Evolutionary conservation across 2,329 filamentous ascomycete genomes (phyloP).

Genomic region (Cladorrhinum sp.): DNA sequence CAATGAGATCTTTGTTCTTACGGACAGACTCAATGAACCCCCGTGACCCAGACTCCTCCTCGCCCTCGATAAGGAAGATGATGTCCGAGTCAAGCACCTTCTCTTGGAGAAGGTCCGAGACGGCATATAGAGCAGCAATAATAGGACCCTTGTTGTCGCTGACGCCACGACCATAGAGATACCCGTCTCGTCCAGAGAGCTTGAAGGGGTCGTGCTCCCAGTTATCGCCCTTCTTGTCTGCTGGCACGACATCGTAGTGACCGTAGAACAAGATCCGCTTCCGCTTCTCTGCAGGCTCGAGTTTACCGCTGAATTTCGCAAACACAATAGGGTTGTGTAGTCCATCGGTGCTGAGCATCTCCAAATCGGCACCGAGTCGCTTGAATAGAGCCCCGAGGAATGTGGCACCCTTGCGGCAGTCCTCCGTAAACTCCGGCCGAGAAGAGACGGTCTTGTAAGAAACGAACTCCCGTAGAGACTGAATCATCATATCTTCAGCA

Average conservation of each 20-base stretch:
- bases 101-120: constrained; percentile 82
- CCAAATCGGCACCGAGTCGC: constrained; percentile 82
- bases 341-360: constrained; percentile 79
- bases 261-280: constrained; percentile 96
- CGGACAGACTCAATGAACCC: constrained; percentile 84
- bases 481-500: constrained; percentile 58
- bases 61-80: constrained; percentile 91
- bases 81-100: constrained; percentile 83
- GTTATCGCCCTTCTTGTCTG: constrained; percentile 75
- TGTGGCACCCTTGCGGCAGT: constrained; percentile 88
- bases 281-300: constrained; percentile 59
- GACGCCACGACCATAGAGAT: constrained; percentile 91
- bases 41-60: constrained; percentile 90
- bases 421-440: constrained; percentile 78
- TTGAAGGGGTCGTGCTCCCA: constrained; percentile 88
- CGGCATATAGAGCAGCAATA: constrained; percentile 88
- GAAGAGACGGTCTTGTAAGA: constrained; percentile 91
- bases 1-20: constrained; percentile 78
- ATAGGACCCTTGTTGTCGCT: constrained; percentile 98
- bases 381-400: constrained; percentile 90
- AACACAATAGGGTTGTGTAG: constrained; percentile 86
- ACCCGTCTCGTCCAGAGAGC: constrained; percentile 86
- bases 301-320: constrained; percentile 80
- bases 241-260: constrained; percentile 95
- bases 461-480: constrained; percentile 79